A percentile compares a stretch with the other conserved stretches of the same genome.
These are phyloP conservation scores for Pseudogymnoascus sp. DNA, from an alignment of 2,329 filamentous ascomycete species.

Conservation along the genomic window DNA sequence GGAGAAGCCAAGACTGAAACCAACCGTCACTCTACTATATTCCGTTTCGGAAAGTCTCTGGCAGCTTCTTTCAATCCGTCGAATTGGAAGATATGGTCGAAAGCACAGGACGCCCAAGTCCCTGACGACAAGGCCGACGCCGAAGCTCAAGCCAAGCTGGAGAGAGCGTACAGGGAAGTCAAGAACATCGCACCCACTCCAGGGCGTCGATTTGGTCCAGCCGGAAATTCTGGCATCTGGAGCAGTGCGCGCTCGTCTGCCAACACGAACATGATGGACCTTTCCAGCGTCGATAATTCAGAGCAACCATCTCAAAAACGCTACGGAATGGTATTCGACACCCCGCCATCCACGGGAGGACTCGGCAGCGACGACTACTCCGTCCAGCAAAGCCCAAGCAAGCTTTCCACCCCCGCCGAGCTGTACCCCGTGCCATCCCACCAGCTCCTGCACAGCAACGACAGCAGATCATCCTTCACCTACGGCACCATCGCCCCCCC, in stretches of 20 bases:
- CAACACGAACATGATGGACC: background rate
- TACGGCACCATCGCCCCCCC: background rate
- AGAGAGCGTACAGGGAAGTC: conserved; percentile 44
- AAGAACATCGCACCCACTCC: conserved; percentile 40
- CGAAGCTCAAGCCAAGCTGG: conserved; percentile 36
- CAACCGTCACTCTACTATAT: conserved; percentile 38
- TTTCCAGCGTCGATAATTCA: background rate
- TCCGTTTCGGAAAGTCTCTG: conserved; percentile 46
- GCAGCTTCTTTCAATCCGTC: conserved; percentile 46
- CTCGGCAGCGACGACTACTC: background rate
- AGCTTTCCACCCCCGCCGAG: background rate
- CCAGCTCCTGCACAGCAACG: conserved; percentile 1
- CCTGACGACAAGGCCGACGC: conserved; percentile 35
- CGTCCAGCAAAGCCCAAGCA: background rate
- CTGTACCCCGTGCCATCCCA: background rate
- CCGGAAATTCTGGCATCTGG: background rate
- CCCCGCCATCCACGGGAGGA: background rate
- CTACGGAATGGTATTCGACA: background rate
- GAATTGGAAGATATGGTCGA: conserved; percentile 35
- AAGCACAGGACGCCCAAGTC: conserved; percentile 32
- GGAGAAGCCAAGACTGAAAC: conserved; percentile 18
- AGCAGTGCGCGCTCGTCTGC: background rate
- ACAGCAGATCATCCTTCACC: background rate
- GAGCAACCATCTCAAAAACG: background rate
- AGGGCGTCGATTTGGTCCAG: background rate